These are phyloP conservation scores for Termitomyces sp. DNA, from an alignment of 768 basidiomycete species.

Conservation along the genomic window DNA sequence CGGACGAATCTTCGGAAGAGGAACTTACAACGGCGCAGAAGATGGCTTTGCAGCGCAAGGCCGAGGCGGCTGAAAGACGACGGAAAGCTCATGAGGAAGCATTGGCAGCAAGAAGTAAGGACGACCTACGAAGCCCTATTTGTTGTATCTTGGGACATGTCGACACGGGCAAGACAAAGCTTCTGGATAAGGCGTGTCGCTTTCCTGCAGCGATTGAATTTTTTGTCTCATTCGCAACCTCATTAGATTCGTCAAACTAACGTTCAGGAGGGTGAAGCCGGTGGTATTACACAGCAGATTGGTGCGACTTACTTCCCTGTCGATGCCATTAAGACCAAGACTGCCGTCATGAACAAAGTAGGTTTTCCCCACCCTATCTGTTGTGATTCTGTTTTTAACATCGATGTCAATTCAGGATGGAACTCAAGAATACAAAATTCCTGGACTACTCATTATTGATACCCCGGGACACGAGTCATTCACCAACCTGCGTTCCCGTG, in stretches of 20 bases:
- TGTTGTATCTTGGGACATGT: slow-evolving; percentile 99
- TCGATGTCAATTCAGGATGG: slow-evolving; percentile 47
- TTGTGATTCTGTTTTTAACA: neutral
- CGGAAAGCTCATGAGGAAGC: slow-evolving; percentile 82
- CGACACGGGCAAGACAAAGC: slow-evolving; percentile 98
- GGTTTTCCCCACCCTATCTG: neutral
- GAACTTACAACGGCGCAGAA: slow-evolving; percentile 66
- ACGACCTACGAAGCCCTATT: slow-evolving; percentile 91
- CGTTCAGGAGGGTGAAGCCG: slow-evolving; percentile 98
- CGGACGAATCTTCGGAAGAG: slow-evolving; percentile 47
- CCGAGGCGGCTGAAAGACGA: slow-evolving; percentile 76
- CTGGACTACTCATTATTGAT: slow-evolving; percentile 93
- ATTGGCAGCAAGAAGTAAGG: slow-evolving; percentile 79
- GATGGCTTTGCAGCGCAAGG: slow-evolving; percentile 66
- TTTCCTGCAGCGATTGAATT: slow-evolving; percentile 1
- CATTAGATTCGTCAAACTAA: slow-evolving; percentile 96
- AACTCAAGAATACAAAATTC: slow-evolving; percentile 89
- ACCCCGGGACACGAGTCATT: slow-evolving; percentile 99
- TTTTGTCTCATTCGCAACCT: neutral
- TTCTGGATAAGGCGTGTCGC: slow-evolving; percentile 80
- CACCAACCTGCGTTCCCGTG: slow-evolving; percentile 92
- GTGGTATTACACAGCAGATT: slow-evolving; percentile 99
- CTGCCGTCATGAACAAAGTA: slow-evolving; percentile 87
- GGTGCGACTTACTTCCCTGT: slow-evolving; percentile 99
- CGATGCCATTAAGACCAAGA: slow-evolving; percentile 91